Base-by-base conservation (phyloP, 2,329 filamentous ascomycete genomes). In the Cordyceps farinosa region DNA sequence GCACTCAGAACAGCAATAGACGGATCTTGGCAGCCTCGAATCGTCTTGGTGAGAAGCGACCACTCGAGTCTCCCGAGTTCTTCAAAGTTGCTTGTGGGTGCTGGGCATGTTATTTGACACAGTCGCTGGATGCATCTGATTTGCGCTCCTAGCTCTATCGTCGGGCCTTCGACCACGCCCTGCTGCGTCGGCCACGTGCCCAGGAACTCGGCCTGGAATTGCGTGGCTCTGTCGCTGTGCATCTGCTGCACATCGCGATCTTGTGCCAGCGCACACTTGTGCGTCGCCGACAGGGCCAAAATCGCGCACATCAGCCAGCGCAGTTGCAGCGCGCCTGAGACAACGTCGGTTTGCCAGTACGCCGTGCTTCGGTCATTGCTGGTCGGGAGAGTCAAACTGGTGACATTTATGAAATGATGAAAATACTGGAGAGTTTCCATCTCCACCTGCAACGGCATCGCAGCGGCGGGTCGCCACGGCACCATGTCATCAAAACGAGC, bases 271-370 rank as follows among this genome's bases (percentile, higher is more conserved):
- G 17, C 40, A 27, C 8, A 45, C 29, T 57, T 47, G 40, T 57
- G 54, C 17, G 42, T 47, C 5, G 54, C 54, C 29, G 54, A 10
- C 29, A 45, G n/a, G 17, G 40, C 29, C 10, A 57, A 30, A 4
- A 57, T 32, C 30, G 1, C 40, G 42, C 54, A 57, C 54, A 57
- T 57, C 36, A 57, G 30, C 54, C 54, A 57, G 15, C 54, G 54
- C 11, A 34, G 15, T 30, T 57, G 54, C 54, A 57, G 13, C 6
- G 54, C 54, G 30, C 42, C 42, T 0, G 42, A 5, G 40, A 57
- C 29, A 2, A 34, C n/a, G 42, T 34, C 42, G 11, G 40, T 34
- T 6, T 57, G 54, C 54, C 54, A 57, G 29, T 57, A 36, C 7
- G 17, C 29, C 8, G 30, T 34, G 29, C 17, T 27, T 47, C 40